Evolutionary conservation across 352 stramenopile species (phyloP), one percentile per base, ranked within the genome.

Genomic region (Pythium scleroteichum): DNA sequence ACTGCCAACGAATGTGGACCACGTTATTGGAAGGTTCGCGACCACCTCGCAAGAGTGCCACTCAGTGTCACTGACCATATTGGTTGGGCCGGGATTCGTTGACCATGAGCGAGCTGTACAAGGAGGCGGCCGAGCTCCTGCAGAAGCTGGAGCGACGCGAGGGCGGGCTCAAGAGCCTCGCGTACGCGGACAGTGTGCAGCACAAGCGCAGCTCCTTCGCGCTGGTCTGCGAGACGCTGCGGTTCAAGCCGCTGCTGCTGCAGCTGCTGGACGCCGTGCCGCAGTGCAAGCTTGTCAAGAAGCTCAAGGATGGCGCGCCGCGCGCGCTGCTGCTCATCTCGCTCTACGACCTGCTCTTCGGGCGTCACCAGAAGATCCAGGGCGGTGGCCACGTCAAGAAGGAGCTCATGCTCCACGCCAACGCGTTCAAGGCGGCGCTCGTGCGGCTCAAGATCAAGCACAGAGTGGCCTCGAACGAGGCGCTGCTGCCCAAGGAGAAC

Each of bases 161-260:
- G 59, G 85, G 83, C 51, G 87, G 87, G 0, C 82, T 96, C 66
- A 96, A 96, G 75, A 87, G 76, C 42, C 81, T 96, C 38, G 85
- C 85, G 53, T 94, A 94, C 45, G 79, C 76, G 9, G 82, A 93
- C 20, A 79, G 82, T 22, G 84, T 92, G 46, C 63, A 83, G 59
- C 85, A 95, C 71, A 96, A 95, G 64, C 84, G 84, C 64, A 95
- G 87, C 72, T 95, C 85, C 20, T 96, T 93, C 62, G 86, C 85
- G 59, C 72, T 96, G 22, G 87, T 95, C 19, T 96, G 87, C 53
- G 85, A 96, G 72, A 96, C 87, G 59, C 71, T 96, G 61, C 85
- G 87, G 24, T 94, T 92, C 71, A 94, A 92, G 66, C 85, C 86
- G 45, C 66, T 94, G 56, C 71, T 96, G 39, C 68, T 73, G 9